phyloP scores from a whole-genome alignment of 768 basidiomycete genomes.

The Lactarius quietus region DNA sequence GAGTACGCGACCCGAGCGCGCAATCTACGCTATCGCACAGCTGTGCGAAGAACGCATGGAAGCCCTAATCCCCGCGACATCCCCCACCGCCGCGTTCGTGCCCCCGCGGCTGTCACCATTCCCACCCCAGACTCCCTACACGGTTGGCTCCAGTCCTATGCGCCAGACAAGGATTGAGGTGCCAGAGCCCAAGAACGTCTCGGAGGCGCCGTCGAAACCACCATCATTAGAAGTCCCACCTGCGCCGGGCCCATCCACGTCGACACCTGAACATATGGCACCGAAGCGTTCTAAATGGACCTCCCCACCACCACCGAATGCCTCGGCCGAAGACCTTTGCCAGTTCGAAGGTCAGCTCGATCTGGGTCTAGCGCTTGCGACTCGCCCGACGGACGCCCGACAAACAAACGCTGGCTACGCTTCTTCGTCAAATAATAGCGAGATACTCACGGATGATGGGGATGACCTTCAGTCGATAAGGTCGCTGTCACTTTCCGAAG shows the following conservation, averaged over 20 bases:
- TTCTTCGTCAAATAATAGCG: conserved; percentile 62
- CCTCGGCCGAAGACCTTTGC: conserved; percentile 59
- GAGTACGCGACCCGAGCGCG: conserved; percentile 72
- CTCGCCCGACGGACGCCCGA: conserved; percentile 57
- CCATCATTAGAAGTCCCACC: conserved; percentile 24
- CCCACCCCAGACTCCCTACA: conserved; percentile 70
- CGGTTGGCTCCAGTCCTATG: conserved; percentile 58
- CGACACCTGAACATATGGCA: conserved; percentile 62
- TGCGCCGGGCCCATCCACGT: conserved; percentile 14
- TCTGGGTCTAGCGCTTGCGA: conserved; percentile 63
- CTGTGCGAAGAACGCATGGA: conserved; percentile 88
- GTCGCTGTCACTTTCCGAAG: conserved; percentile 39
- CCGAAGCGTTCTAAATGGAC: conserved; percentile 81
- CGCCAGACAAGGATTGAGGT: conserved; percentile 41
- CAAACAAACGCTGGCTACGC: conserved; percentile 45
- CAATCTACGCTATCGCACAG: conserved; percentile 77
- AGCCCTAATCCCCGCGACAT: conserved; percentile 51
- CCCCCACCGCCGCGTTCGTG: conserved; percentile 40
- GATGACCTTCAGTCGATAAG: conserved; percentile 69
- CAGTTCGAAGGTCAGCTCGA: conserved; percentile 68
- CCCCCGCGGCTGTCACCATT: conserved; percentile 43
- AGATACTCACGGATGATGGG: conserved; percentile 65
- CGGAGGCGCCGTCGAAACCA: conserved; percentile 48
- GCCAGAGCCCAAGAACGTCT: conserved; percentile 38
- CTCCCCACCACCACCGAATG: conserved; percentile 77